Evolutionary conservation across 1,284 basidiomycete species (phyloP), one percentile per base, ranked within the genome.

Genomic region (Phellopilus nigrolimitatus): DNA sequence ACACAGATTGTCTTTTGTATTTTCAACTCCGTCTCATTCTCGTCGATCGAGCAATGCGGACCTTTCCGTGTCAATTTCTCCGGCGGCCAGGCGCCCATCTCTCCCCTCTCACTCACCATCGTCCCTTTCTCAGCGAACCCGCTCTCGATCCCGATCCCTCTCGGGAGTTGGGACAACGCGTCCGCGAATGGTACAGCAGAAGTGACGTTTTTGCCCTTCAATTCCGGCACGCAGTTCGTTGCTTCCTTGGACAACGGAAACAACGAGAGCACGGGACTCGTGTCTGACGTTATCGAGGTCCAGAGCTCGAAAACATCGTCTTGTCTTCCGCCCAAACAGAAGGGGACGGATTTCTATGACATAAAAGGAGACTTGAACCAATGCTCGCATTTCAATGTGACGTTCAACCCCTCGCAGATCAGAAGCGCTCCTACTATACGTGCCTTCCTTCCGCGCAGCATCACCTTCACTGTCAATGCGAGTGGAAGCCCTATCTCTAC

Each of bases 1-100:
- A 71, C 74, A 68, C 75, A 69, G 70, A 72, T 65, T 66, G 76
- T 73, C 59, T 67, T 71, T 57, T 69, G 71, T 21, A 40, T 53
- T 52, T 68, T 68, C 54, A 60, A 64, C 55, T 65, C 70, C 53
- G 72, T 82, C 63, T 63, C 68, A 12, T 73, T 80, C 56, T 74
- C 77, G 31, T 55, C 68, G 41, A 73, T 79, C 57, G 62, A 69
- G 49, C 79, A 84, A 63, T 84, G 81, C 66, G 73, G 72, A 55
- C 68, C 70, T 30, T 72, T 80, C 57, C 65, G 64, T 42, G 65
- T 83, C 51, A 59, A 67, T 31, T 76, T 82, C 57, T 58, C 62
- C 41, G 66, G 43, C 13, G 8, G 17, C 37, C 17, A 25, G 54
- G 66, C 68, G 39, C 53, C 64, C 17, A 61, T 66, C 21, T 62